Evolutionary conservation across 352 stramenopile genomes (phyloP), one percentile per base, ranked within the genome.

Genomic region (Sclerospora graminicola): DNA sequence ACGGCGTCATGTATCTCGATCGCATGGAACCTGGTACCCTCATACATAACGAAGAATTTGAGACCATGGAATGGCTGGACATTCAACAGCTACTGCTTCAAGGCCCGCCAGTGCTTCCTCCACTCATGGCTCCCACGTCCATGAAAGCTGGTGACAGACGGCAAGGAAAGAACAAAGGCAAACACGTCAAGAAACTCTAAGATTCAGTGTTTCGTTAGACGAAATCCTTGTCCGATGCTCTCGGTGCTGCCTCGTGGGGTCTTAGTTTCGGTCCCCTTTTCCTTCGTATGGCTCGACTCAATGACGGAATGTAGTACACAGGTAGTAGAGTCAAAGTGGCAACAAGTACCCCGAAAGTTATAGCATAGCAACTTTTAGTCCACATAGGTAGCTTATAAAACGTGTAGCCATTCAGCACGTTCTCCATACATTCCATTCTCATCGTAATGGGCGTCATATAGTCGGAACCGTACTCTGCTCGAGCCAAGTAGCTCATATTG

Each of bases 31-130:
- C 66, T 9, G 60, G 73, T 39, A 80, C 64, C 24, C 62, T 91
- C 30, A 84, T 91, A 53, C 80, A 91, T 57, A 84, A 89, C 42
- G 74, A 88, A 38, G 80, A 91, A 57, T 89, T 88, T 23, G 58
- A 76, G 26, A 52, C 65, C 16, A 64, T 89, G 33, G 72, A 85
- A 28, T 81, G 51, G 41, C 45, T 64, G 21, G 62, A 82, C 35
- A 57, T 89, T 10, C 56, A 80, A 41, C 69, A 84, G 43, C 57
- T 91, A 39, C 54, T 89, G 37, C 47, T 63, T 4, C 54, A 67
- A 36, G 57, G 37, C 8, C 53, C 57, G 1, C 53, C 45, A 2
- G 34, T 39, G 28, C 57, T 60, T 24, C 57, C 35, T 2, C 57
- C 57, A 21, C 48, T 63, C n/a, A 60, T 63, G 48, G 20, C 32